Evolutionary conservation across 805 yeast genomes (phyloP), one percentile per base, ranked within the genome.

Genomic region (Myxozyma kluyveri): DNA sequence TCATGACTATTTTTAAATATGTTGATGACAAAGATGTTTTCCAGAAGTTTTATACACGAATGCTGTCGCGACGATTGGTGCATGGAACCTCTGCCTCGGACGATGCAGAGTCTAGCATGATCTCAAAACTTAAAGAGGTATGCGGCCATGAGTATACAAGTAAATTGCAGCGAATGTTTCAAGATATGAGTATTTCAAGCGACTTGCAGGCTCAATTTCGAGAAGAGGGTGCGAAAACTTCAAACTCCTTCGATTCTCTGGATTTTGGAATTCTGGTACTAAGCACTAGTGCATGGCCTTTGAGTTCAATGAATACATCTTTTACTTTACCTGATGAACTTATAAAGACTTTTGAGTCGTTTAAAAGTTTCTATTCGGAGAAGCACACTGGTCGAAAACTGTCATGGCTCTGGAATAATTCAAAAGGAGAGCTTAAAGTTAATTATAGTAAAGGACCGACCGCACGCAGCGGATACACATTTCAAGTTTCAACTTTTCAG

Each of bases 331-430:
- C 99, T 1, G 67, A 75, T 3, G 86, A 81, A 57, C 75, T 95
- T 52, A 67, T 74, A 50, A 74, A 75, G 37, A 79, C 95, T 0
- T 80, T 84, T 62, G 80, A 83, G 47, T 79, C 79, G 48, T 81
- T 91, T 49, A 82, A 82, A 50, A 75, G 78, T 37, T 75, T 86
- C 54, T 95, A 91, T 68, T 75, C 79, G 39, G 72, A 75, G 32
- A 84, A 85, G 63, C 97, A 91, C 69, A 80, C 75, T 56, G 97
- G 97, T 10, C 79, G 98, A 69, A 82, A 88, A 59, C 78, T 93
- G 62, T 86, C 87, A 65, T 93, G 99, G 99, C 78, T 91, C 54
- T 93, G 97, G 97, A 85, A 88, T 63, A 81, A 88, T 66, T 88
- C 95, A 42, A 85, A 91, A 68, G 93, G 95, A 54, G 99, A 93